Base-by-base conservation (phyloP, 306 rosid genomes). In the Datisca glomerata region DNA sequence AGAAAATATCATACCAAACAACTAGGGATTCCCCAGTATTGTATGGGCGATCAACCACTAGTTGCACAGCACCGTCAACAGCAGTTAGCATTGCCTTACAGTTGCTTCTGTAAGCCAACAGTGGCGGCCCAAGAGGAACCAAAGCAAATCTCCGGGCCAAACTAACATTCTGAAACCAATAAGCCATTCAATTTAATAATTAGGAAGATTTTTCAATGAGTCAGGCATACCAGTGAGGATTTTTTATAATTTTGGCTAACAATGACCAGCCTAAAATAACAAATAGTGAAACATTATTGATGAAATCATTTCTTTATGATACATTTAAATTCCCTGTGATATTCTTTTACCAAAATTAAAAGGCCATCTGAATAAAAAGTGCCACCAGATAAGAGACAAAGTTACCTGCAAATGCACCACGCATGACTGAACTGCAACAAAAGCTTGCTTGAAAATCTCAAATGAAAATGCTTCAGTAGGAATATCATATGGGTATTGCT, bases 401-500 rank as follows among this genome's bases (percentile, higher is more conserved):
- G 8, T 43, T 56, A 78, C 98, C 93, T 89, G 98, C 61, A 89
- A 71, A 80, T 89, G 98, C 63, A 89, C 98, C 21, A 89, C 98
- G 49, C 95, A 89, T 16, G 95, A 89, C 70, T 89, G 98, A 70
- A 89, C 79, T 3, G 92, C 98, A 61, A 86, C 98, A 41, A 89
- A 89, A 57, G 98, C 95, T 75, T 89, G 98, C 62, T 84, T 84
- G 76, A 89, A 89, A 58, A 89, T 89, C 63, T 84, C 91, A 55
- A 75, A 89, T n/a, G 95, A 49, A 71, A 89, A 89, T 24, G 98
- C 98, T 68, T 89, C 98, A 0, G 98, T 84, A 21, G 98, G 98
- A 62, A 80, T 78, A 49, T 89, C 98, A 56, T 72, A 84, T 16
- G 98, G 98, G 57, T 89, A 89, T 89, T 89, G 98, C 98, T 89